Evolutionary conservation across 2,329 filamentous ascomycete species (phyloP).

Genomic region (Clarireedia homoeocarpa): DNA sequence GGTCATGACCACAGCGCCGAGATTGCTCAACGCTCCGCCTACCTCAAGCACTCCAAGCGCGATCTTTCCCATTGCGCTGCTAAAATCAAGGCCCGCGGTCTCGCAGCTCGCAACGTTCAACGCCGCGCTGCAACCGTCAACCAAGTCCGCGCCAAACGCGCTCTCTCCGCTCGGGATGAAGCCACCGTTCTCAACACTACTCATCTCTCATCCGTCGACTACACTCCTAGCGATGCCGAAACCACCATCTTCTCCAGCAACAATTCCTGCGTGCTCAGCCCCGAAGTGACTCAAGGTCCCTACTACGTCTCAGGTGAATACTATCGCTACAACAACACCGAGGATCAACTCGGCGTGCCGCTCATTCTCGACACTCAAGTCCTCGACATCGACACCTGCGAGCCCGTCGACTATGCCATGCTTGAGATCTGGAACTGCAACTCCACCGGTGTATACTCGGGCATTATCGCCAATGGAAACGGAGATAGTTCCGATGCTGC

Average conservation of each 20-base stretch:
- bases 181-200: no score
- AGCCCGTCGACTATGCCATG: slow-evolving; percentile 31
- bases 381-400: slow-evolving; percentile 34
- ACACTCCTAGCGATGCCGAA: slow-evolving; percentile 28
- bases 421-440: slow-evolving; percentile 36
- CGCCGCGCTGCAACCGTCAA: no score
- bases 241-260: slow-evolving; percentile 35
- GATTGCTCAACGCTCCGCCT: slow-evolving; percentile 30
- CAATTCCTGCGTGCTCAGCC: slow-evolving; percentile 40
- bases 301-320: slow-evolving; percentile 39
- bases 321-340: slow-evolving; percentile 34
- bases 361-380: slow-evolving; percentile 35
- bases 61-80: slow-evolving; percentile 33
- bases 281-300: slow-evolving; percentile 46
- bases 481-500: no score
- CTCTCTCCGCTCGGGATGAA: no score
- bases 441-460: slow-evolving; percentile 33
- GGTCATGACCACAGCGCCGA: slow-evolving; percentile 32
- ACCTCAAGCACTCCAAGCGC: slow-evolving; percentile 29
- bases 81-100: slow-evolving; percentile 27
- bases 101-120: no score
- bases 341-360: slow-evolving; percentile 16
- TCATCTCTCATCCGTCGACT: no score
- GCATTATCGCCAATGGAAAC: slow-evolving; percentile 5
- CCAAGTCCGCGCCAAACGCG: no score